phyloP scores from a whole-genome alignment of 441 rosid species.

The Croton laevigatus region DNA sequence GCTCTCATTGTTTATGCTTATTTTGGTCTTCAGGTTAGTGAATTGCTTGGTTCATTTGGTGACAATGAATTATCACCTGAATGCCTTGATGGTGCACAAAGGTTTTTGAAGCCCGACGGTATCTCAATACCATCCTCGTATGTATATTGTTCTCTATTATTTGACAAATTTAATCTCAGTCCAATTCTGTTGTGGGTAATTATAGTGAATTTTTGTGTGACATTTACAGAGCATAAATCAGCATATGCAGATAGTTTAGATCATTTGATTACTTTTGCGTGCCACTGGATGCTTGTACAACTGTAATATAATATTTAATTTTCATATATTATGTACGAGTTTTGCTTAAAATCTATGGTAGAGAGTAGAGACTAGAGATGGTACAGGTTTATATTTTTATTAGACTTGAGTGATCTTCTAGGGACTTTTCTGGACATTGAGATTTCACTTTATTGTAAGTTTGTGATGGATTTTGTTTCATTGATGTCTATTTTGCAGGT shows the following conservation, averaged over 20 bases:
- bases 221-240: neutral
- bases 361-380: neutral
- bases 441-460: neutral
- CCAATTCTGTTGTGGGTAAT: neutral
- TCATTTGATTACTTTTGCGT: neutral
- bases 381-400: neutral
- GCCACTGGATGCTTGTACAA: neutral
- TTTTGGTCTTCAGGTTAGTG: slow-evolving; percentile 72
- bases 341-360: neutral
- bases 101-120: slow-evolving; percentile 87
- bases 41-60: slow-evolving; percentile 95
- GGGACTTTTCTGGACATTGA: slow-evolving; percentile 3
- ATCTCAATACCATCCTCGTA: slow-evolving; percentile 98
- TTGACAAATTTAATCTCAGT: neutral
- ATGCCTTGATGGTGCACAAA: slow-evolving; percentile 98
- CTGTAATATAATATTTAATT: neutral
- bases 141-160: slow-evolving; percentile 33
- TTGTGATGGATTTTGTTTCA: neutral
- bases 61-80: slow-evolving; percentile 99
- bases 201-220: neutral
- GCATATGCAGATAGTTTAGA: neutral
- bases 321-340: too few species aligned
- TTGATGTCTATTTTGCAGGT: slow-evolving; percentile 44
- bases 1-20: slow-evolving; percentile 20
- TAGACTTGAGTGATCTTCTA: neutral